Evolutionary conservation across 2,329 filamentous ascomycete species (phyloP).

Genomic region (Lasiodiplodia citricola): DNA sequence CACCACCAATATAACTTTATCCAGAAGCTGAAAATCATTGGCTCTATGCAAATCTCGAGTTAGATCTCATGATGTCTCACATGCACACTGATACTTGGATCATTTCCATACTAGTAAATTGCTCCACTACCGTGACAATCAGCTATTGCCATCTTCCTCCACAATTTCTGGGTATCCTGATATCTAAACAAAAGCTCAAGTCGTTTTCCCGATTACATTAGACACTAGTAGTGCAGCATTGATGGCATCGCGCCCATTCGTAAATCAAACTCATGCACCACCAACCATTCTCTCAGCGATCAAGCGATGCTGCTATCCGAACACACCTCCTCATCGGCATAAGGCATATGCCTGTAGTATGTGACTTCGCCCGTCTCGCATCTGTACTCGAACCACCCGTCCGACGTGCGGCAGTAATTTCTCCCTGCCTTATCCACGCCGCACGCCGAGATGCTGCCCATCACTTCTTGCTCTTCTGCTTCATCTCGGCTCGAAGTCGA

Average conservation of each 20-base stretch:
- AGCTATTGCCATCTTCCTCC: not conserved
- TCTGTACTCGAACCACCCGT: slow-evolving; percentile 12
- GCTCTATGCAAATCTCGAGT: not conserved
- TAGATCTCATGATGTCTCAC: not conserved
- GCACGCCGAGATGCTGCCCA: not conserved
- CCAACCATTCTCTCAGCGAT: not conserved
- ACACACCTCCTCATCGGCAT: slow-evolving; percentile 6
- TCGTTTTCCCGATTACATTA: slow-evolving; percentile 1
- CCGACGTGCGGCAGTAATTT: slow-evolving; percentile 9
- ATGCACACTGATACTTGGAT: not conserved
- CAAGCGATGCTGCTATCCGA: slow-evolving; percentile 10
- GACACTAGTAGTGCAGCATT: not conserved
- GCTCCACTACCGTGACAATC: not conserved
- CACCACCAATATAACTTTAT: not conserved
- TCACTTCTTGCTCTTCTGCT: not conserved
- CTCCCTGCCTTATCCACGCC: slow-evolving; percentile 5
- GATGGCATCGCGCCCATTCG: not conserved
- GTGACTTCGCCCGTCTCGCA: slow-evolving; percentile 9
- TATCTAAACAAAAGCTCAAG: not conserved
- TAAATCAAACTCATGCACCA: not conserved
- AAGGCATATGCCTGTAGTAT: slow-evolving; percentile 7
- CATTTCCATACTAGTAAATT: not conserved
- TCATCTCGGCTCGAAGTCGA: not conserved
- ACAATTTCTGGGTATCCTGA: not conserved
- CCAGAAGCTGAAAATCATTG: not conserved